phyloP scores from a whole-genome alignment of 345 rosid genomes.

The Eucalyptus sp. region DNA sequence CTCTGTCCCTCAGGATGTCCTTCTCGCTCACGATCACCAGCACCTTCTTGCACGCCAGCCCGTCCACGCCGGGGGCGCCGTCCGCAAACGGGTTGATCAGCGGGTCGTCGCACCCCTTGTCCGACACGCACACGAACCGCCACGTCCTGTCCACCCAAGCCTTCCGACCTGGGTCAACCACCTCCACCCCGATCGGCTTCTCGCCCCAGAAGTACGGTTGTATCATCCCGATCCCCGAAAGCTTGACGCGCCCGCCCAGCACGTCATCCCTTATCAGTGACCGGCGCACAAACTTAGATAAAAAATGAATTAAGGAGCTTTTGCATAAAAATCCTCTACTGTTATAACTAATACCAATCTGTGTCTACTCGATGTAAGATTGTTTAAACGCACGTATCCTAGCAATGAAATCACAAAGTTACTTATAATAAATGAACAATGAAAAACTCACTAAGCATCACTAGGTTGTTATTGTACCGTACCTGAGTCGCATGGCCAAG shows the following conservation, averaged over 20 bases:
- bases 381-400: neutral
- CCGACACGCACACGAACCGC: slow-evolving; percentile 47
- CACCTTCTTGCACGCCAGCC: slow-evolving; percentile 38
- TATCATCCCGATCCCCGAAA: slow-evolving; percentile 52
- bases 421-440: neutral
- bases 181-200: slow-evolving; percentile 44
- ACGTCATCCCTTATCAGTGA: neutral
- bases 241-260: slow-evolving; percentile 3
- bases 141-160: slow-evolving; percentile 65
- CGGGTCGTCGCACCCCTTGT: slow-evolving; percentile 60
- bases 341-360: neutral
- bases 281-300: neutral
- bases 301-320: neutral
- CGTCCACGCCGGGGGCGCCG: slow-evolving; percentile 28
- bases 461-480: neutral
- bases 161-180: slow-evolving; percentile 19
- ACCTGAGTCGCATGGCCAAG: slow-evolving; percentile 28
- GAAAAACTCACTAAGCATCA: neutral
- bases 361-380: neutral
- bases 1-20: slow-evolving; percentile 53
- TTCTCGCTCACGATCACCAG: slow-evolving; percentile 49
- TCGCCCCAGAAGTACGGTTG: slow-evolving; percentile 65
- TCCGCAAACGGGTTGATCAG: slow-evolving; percentile 54
- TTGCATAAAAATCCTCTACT: neutral
- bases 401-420: neutral